A percentile compares a stretch with the other conserved stretches of the same genome.
These are phyloP conservation scores for Chloranthus sessilifolius DNA, from an alignment of 164 flowering plant species.

Conservation along the genomic window DNA sequence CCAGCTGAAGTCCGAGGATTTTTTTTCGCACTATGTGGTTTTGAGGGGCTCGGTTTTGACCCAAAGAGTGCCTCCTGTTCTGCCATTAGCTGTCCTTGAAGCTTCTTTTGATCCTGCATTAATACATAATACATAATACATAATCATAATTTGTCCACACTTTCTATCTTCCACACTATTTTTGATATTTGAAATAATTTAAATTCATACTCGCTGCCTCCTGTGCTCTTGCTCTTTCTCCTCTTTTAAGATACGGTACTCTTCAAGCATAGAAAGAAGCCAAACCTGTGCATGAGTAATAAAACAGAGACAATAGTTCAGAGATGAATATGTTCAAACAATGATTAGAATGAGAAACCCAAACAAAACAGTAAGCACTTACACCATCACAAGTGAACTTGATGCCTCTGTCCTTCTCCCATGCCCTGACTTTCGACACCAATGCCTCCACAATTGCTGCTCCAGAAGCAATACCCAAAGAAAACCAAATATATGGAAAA, in stretches of 20 bases:
- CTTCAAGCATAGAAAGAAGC: slow-evolving; percentile 85
- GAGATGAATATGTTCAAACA: not conserved
- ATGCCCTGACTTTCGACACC: slow-evolving; percentile 37
- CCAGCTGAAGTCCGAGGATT: slow-evolving; percentile 59
- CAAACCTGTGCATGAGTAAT: slow-evolving; percentile 37
- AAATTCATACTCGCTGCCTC: slow-evolving; percentile 57
- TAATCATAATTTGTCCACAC: too few species aligned
- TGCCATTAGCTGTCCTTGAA: slow-evolving; percentile 65
- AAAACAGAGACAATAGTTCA: not conserved
- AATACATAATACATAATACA: too few species aligned
- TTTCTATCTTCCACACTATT: too few species aligned
- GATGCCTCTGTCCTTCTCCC: slow-evolving; percentile 58
- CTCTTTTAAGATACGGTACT: slow-evolving; percentile 52
- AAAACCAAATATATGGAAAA: slow-evolving; percentile 9
- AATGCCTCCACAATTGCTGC: slow-evolving; percentile 63
- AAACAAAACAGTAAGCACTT: slow-evolving; percentile 20
- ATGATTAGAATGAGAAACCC: not conserved
- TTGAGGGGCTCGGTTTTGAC: slow-evolving; percentile 89
- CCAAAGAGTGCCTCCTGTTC: slow-evolving; percentile 80
- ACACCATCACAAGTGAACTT: slow-evolving; percentile 69
- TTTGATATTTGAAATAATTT: too few species aligned
- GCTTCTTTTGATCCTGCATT: slow-evolving; percentile 90
- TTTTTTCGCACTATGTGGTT: slow-evolving; percentile 54
- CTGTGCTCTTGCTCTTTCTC: slow-evolving; percentile 83
- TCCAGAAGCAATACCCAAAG: slow-evolving; percentile 9